Evolutionary conservation across 306 rosid species (phyloP).

Genomic region (Rosa lucieae): DNA sequence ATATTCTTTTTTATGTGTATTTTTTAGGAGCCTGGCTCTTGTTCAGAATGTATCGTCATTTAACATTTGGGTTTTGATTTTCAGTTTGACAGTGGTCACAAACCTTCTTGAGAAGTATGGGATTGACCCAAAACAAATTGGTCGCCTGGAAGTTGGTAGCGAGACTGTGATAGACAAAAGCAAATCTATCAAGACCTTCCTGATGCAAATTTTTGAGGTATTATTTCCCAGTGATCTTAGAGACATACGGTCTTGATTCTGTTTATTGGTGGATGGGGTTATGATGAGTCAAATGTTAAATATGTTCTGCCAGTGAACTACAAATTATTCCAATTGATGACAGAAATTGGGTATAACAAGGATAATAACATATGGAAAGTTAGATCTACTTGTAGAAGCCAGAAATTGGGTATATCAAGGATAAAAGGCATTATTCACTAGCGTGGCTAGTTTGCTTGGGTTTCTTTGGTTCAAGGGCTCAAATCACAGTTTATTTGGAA

Average conservation of each 20-base stretch:
- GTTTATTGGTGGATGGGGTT: neutral
- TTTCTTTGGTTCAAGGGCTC: neutral
- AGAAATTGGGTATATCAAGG: neutral
- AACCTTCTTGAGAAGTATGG: constrained; percentile 86
- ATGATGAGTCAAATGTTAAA: neutral
- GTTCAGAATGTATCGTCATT: constrained; percentile 12
- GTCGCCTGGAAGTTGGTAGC: constrained; percentile 98
- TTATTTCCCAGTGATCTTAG: constrained; percentile 4
- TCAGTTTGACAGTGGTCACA: constrained; percentile 87
- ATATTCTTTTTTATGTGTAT: neutral
- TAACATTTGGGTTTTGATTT: constrained; percentile 42
- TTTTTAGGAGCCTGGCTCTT: neutral
- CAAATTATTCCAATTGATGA: neutral
- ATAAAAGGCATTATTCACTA: neutral
- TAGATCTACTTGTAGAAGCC: neutral
- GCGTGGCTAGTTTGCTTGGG: neutral
- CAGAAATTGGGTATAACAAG: neutral
- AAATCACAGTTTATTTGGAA: neutral
- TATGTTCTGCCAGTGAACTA: constrained; percentile 11
- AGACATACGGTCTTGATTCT: constrained; percentile 2
- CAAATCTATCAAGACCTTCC: constrained; percentile 97
- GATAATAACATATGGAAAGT: neutral
- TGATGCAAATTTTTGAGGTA: constrained; percentile 98
- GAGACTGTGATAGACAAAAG: constrained; percentile 99
- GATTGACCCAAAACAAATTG: constrained; percentile 90